Percentiles rank a stretch among this genome's conserved stretches.
Conservation (phyloP, 805 yeast genomes). For the Saturnispora hagleri region DNA sequence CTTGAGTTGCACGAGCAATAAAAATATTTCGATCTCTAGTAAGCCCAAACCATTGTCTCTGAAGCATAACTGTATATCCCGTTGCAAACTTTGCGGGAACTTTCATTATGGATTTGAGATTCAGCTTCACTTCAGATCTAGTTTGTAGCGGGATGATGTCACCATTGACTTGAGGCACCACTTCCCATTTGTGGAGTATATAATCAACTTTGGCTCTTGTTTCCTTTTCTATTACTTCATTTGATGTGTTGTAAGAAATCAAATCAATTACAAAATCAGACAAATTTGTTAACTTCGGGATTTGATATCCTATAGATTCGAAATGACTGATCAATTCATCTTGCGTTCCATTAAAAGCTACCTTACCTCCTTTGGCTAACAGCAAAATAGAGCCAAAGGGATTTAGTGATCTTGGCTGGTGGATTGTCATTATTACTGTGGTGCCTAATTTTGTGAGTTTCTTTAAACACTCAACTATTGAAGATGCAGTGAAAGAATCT, state of each 20-base stretch:
- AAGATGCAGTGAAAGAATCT: conserved; percentile 68
- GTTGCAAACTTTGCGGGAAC: conserved; percentile 26
- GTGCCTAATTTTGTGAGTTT: conserved; percentile 47
- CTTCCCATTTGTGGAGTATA: conserved; percentile 33
- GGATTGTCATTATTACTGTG: conserved; percentile 69
- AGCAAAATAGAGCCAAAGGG: conserved; percentile 64
- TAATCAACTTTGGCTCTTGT: conserved; percentile 33
- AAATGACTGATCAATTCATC: conserved; percentile 40
- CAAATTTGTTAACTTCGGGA: conserved; percentile 55
- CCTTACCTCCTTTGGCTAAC: conserved; percentile 64
- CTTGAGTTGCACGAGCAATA: conserved; percentile 56
- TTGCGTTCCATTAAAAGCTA: conserved; percentile 57
- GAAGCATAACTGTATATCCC: conserved; percentile 28
- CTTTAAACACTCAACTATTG: conserved; percentile 53
- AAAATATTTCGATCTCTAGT: conserved; percentile 47
- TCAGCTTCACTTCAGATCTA: conserved; percentile 12
- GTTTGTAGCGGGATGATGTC: conserved; percentile 9
- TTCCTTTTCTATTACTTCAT: conserved; percentile 31
- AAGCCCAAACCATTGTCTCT: conserved; percentile 36
- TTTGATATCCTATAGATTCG: conserved; percentile 36
- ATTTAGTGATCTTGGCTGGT: conserved; percentile 68
- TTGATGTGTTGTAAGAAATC: conserved; percentile 48
- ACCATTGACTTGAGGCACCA: not conserved
- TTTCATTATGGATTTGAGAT: conserved; percentile 24
- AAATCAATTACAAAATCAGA: conserved; percentile 72